Evolutionary conservation across 192 early-diverging fungal genomes (phyloP).

Genomic region (Podochytrium sp.): DNA sequence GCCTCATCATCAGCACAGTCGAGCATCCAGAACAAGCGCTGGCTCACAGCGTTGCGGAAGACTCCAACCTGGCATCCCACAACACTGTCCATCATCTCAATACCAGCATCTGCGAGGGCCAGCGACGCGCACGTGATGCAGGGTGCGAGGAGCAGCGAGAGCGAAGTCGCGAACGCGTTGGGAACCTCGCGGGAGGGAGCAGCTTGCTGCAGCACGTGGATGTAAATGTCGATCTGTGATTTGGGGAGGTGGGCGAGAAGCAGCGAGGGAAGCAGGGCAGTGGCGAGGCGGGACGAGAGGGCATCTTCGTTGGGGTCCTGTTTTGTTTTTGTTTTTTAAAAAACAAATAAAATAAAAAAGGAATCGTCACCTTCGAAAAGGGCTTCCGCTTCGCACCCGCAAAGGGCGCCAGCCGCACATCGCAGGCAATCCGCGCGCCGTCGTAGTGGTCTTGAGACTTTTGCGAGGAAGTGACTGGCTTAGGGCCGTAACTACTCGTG

Average conservation of each 20-base stretch:
- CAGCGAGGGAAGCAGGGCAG: conserved; percentile 71
- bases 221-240: conserved; percentile 70
- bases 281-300: not conserved
- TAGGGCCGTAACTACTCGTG: conserved; percentile 80
- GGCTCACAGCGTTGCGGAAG: not conserved
- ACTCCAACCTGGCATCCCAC: conserved; percentile 72
- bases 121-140: conserved; percentile 64
- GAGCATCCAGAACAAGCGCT: conserved; percentile 26
- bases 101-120: conserved; percentile 79
- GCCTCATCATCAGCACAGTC: conserved; percentile 63
- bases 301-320: conserved; percentile 2
- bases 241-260: conserved; percentile 75
- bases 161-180: not conserved
- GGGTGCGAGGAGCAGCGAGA: conserved; percentile 62
- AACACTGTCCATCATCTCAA: conserved; percentile 85
- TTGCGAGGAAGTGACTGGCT: conserved; percentile 55
- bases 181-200: conserved; percentile 56
- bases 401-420: conserved; percentile 80
- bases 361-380: conserved; percentile 44
- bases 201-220: conserved; percentile 73
- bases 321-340: not conserved
- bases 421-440: conserved; percentile 67
- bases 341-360: conserved; percentile 1
- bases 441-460: conserved; percentile 46
- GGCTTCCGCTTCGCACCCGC: conserved; percentile 58